These are phyloP conservation scores for Aspergillus funiculosus DNA, from an alignment of 495 filamentous ascomycete genomes.

Conservation along the genomic window DNA sequence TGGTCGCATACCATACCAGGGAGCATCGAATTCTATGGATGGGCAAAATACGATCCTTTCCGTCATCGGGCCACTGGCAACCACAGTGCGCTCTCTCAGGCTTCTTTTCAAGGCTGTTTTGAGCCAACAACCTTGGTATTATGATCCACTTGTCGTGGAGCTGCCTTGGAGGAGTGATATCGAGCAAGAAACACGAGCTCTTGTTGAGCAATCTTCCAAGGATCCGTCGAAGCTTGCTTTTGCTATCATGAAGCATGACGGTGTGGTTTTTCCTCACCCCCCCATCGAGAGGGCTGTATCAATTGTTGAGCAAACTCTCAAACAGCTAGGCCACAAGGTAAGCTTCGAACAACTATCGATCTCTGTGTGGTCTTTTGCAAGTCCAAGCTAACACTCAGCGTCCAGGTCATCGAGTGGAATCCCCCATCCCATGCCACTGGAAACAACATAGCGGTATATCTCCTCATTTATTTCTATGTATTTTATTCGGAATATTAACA, in stretches of 20 bases:
- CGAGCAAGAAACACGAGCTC: conserved; percentile 40
- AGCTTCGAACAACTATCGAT: background rate
- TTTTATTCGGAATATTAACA: background rate
- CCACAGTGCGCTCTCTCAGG: conserved; percentile 43
- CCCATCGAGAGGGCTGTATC: conserved; percentile 51
- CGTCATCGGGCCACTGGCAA: conserved; percentile 53
- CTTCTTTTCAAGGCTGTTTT: conserved; percentile 53
- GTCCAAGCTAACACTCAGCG: background rate
- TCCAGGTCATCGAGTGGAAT: conserved; percentile 51
- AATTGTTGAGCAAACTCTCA: conserved; percentile 44
- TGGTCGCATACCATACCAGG: conserved; percentile 42
- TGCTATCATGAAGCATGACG: conserved; percentile 49
- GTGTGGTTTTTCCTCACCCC: conserved; percentile 43
- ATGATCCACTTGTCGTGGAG: conserved; percentile 56
- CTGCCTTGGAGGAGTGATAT: conserved; percentile 57
- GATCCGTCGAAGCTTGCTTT: conserved; percentile 42
- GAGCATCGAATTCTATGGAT: conserved; percentile 48
- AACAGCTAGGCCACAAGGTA: conserved; percentile 50
- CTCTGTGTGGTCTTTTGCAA: background rate
- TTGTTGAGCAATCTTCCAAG: conserved; percentile 29
- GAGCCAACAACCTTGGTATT: conserved; percentile 53
- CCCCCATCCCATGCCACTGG: conserved; percentile 46
- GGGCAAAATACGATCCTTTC: conserved; percentile 54
- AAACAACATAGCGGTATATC: conserved; percentile 27
- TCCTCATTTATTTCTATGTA: background rate